Evolutionary conservation across 2,329 filamentous ascomycete genomes (phyloP).

Genomic region (Celoporthe dispersa): DNA sequence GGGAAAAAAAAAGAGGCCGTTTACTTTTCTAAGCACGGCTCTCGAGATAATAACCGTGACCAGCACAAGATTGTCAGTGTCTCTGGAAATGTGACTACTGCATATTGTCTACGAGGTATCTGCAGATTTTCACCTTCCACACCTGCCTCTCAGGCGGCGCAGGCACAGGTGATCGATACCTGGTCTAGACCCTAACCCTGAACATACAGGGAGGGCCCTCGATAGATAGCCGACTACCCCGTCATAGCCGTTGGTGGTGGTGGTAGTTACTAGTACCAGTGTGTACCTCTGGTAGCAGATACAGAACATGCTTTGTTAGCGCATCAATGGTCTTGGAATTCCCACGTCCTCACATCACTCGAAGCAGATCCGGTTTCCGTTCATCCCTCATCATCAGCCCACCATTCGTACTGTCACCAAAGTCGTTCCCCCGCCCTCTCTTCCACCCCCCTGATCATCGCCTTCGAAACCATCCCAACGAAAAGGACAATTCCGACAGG

Average conservation of each 20-base stretch:
- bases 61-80: not conserved
- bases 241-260: conserved; percentile 1
- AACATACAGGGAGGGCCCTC: not conserved
- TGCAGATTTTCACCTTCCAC: too few species aligned
- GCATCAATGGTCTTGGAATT: not conserved
- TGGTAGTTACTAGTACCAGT: not conserved
- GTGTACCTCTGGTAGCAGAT: not conserved
- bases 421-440: not conserved
- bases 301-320: not conserved
- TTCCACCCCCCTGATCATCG: not conserved
- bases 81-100: not conserved
- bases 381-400: not conserved
- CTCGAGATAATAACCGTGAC: too few species aligned
- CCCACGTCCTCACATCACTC: not conserved
- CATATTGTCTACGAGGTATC: not conserved
- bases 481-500: not conserved
- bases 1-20: not conserved
- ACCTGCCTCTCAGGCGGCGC: not conserved
- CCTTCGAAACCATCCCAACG: not conserved
- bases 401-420: not conserved
- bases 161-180: not conserved
- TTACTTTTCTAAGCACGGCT: not conserved
- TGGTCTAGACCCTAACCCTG: not conserved
- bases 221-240: not conserved
- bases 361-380: conserved; percentile 2